These are phyloP conservation scores for Cryptococcus sp. DNA, from an alignment of 1,284 basidiomycete genomes.

Conservation along the genomic window DNA sequence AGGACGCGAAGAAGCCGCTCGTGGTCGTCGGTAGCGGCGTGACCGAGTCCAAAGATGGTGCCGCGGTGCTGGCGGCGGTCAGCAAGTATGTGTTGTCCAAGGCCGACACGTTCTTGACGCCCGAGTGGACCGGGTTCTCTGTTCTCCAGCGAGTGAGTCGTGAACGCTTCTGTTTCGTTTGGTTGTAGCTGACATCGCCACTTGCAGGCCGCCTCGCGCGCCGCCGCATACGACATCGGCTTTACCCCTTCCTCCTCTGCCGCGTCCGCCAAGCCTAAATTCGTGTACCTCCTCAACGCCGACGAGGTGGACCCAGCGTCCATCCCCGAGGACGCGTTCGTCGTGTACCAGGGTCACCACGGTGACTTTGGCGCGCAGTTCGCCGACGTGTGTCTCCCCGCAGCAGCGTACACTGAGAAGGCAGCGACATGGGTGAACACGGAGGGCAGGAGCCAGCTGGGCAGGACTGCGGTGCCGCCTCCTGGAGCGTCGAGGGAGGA, in stretches of 20 bases:
- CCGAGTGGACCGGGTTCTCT: conserved; percentile 95
- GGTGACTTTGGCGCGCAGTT: conserved; percentile 95
- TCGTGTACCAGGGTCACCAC: conserved; percentile 99
- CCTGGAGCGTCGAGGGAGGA: conserved; percentile 94
- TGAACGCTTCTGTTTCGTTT: neutral
- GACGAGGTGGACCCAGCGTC: conserved; percentile 87
- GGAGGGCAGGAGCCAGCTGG: conserved; percentile 88
- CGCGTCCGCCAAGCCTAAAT: conserved; percentile 77
- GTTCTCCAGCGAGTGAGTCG: conserved; percentile 83
- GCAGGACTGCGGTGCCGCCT: conserved; percentile 88
- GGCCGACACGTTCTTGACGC: conserved; percentile 70
- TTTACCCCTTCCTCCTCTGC: conserved; percentile 81
- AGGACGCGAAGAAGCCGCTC: conserved; percentile 85
- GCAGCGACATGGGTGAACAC: conserved; percentile 93
- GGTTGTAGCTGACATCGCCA: neutral
- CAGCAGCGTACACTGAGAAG: conserved; percentile 95
- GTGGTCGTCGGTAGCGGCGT: conserved; percentile 90
- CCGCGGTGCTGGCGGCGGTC: conserved; percentile 72
- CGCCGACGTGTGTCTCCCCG: conserved; percentile 93
- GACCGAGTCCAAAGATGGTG: conserved; percentile 80
- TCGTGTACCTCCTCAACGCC: conserved; percentile 94
- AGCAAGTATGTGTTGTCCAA: conserved; percentile 77
- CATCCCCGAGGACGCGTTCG: conserved; percentile 93
- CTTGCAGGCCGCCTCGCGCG: conserved; percentile 67
- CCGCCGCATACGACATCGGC: conserved; percentile 94